Evolutionary conservation across 768 basidiomycete species (phyloP), one percentile per base, ranked within the genome.

Genomic region (Amanita jacksonii): DNA sequence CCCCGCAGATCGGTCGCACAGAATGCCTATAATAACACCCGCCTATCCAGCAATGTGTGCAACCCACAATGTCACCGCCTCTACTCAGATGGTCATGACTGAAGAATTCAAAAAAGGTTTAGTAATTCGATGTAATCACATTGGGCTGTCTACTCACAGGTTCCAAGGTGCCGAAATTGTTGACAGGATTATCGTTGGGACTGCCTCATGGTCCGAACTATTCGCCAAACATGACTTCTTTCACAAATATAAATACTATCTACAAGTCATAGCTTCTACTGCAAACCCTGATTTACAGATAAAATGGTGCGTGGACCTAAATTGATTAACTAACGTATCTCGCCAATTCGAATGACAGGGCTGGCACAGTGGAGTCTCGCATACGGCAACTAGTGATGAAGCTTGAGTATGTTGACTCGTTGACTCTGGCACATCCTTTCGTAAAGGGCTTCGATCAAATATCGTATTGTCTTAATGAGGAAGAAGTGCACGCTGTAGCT

Each of bases 41-140:
- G 93, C 96, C 8, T 99, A 97, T 63, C 96, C 96, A 36, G 83
- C 94, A 5, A 99, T 99, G 94, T 98, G 94, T 61, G 79, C 94
- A 19, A 99, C 96, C 13, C 96, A 99, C 66, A 99, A 98, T 55
- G 93, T 98, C 48, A 92, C 91, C 41, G 77, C 79, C 33, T 96
- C 92, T 7, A 98, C 94, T 4, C 90, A 96, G 64, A 81, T 85
- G 73, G 87, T 99, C 43, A 91, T 96, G 72, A 93, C 86, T 0
- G 82, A 89, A 52, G 96, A 99, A 56, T 92, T 97, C 61, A 86
- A 90, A 67, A 80, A 85, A 72, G 92, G 92, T 85, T 19, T 5
- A 52, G 48, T 22, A 10, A 33, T 27, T 18, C 36, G 49, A 7
- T 41, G 15, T 30, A 49, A 43, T 19, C 1, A 44, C 42, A 5